Evolutionary conservation across 257 asterid genomes (phyloP), one percentile per base, ranked within the genome.

Genomic region (Primulina eburnea): DNA sequence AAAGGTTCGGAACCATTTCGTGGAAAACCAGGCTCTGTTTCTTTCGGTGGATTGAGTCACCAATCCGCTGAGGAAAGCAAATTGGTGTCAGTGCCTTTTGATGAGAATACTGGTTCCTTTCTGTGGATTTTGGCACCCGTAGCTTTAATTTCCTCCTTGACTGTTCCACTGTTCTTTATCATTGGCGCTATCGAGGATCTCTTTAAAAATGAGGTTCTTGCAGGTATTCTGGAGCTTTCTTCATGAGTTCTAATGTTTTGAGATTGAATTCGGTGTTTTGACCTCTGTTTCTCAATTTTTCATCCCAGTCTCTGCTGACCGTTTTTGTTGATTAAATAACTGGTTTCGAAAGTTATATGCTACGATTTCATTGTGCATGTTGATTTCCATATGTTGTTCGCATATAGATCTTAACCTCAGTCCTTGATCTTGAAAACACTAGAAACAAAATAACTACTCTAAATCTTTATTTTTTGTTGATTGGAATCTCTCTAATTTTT

Each of bases 111-210:
- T 26, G 90, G 95, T 60, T 93, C 99, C 20, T 71, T 87, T 32
- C 72, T 85, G 10, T 93, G 97, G 99, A 78, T 83, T 68, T 76
- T 89, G 76, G 96, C 96, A 26, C 99, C 99, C 38, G 82, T 83
- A 81, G 96, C 89, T 32, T 82, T 90, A 68, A 85, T 90, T 65
- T 78, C 91, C 0, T 77, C 94, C 5, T 74, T 93, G 67, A 75
- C 89, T 70, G 77, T 90, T 72, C 96, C 97, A 0, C 88, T 81
- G 66, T 78, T 90, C 81, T 80, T 87, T 77, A 43, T 93, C 65
- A 73, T 79, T 58, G 65, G 20, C 60, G 81, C 90, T 1, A 67
- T 93, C 60, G 95, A 86, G 73, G 91, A 85, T 58, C 77, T 77
- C 68, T 82, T 83, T 77, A 80, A 77, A 75, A 88, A 90, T 72